These are phyloP conservation scores for Colletotrichum destructivum DNA, from an alignment of 2,329 filamentous ascomycete species.

Conservation along the genomic window DNA sequence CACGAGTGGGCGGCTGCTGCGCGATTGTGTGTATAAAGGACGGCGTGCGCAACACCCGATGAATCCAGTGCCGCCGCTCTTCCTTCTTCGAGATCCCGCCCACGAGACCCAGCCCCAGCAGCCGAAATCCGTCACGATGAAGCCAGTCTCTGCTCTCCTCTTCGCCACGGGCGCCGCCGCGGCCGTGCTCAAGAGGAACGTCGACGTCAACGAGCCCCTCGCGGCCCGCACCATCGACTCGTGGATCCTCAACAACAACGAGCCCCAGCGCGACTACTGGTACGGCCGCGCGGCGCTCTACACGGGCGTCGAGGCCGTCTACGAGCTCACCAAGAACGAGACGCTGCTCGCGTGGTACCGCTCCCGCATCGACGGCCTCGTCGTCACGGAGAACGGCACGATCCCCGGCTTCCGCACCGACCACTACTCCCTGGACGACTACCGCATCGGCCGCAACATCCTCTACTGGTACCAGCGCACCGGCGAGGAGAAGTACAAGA, in stretches of 20 bases:
- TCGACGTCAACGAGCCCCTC: conserved; percentile 27
- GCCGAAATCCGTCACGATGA: conserved; percentile 24
- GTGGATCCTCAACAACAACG: conserved; percentile 58
- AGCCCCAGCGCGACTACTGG: conserved; percentile 52
- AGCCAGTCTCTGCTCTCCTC: conserved; percentile 30
- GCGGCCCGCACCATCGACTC: conserved; percentile 62
- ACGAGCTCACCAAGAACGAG: conserved; percentile 60
- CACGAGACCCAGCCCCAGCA: neutral
- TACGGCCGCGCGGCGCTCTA: conserved; percentile 64
- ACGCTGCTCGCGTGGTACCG: conserved; percentile 62
- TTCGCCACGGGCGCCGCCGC: conserved; percentile 31
- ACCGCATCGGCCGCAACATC: conserved; percentile 67
- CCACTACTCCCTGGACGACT: conserved; percentile 67
- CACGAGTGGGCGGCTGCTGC: neutral
- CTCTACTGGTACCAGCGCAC: conserved; percentile 65
- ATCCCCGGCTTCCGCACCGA: conserved; percentile 61
- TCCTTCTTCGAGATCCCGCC: neutral
- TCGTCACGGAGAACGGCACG: conserved; percentile 64
- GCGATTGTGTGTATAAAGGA: conserved; percentile 1
- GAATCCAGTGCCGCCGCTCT: neutral
- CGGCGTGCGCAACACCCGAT: neutral
- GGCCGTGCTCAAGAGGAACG: conserved; percentile 20
- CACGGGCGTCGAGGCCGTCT: conserved; percentile 62
- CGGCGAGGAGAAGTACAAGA: conserved; percentile 64
- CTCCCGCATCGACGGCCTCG: conserved; percentile 59